Evolutionary conservation across 73 alveolate genomes (phyloP), one percentile per base, ranked within the genome.

Genomic region (Paramecium pentaurelia): DNA sequence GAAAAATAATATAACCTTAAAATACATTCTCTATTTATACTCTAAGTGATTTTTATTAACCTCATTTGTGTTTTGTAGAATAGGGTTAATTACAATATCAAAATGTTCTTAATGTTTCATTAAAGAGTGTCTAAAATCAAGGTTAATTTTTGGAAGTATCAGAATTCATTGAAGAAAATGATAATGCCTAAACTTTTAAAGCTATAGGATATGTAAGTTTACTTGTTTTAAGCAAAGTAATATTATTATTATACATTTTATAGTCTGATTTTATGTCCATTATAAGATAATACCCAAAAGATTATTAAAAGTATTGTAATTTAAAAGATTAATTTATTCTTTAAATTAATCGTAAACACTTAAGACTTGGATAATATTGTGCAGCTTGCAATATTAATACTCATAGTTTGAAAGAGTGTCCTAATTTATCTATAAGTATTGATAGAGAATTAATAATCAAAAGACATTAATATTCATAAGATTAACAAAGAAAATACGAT

Each of bases 181-280:
- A 37, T 11, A 27, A 44, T 8, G 12, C 47, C 2, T 44, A 77
- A 44, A 47, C 30, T 0, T 77, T 44, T 20, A 77, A 77, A 58
- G 90, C 90, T 2, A 77, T 77, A 1, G 90, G 90, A 14, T 77
- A 77, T 77, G 90, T 77, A 14, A 77, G 90, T 77, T 25, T 77
- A 77, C 51, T 77, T 8, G 45, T 47, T 44, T 47, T 77, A 34
- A 77, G 71, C 54, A 77, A 77, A 14, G 90, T 71, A 71, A 34
- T 34, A 2, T 51, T 51, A 3, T 16, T 51, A 5, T 9, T 34
- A 7, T 6, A 71, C 7, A 12, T 11, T 28, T 37, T 34, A 22
- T 36, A 71, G 86, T 28, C 45, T 2, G 90, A 77, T 44, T 77
- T 77, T 25, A 20, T 44, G 4, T 12, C 34, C 5, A 9, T 27